Evolutionary conservation across 352 stramenopile genomes (phyloP), one percentile per base, ranked within the genome.

Genomic region (Saprolegnia diclina): DNA sequence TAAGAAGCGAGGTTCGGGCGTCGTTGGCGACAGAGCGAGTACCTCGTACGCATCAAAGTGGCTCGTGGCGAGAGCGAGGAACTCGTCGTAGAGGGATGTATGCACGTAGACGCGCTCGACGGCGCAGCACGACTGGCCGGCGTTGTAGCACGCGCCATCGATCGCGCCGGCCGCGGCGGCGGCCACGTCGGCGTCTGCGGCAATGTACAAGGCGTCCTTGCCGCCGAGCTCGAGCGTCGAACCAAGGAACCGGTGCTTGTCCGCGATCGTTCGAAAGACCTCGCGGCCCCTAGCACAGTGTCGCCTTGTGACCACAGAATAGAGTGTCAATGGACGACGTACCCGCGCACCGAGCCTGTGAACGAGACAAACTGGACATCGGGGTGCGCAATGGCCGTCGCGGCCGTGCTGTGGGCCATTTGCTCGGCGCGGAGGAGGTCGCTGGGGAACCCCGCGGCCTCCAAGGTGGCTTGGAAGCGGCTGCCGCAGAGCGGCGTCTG

Each of bases 81-180:
- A 95, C 64, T 77, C 66, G 70, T 95, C 81, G 73, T 92, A 92
- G 65, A 91, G 83, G 53, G 72, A 74, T 56, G 87, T 80, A 65
- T 95, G 85, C 40, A 95, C 87, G 67, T 92, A 95, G 64, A 92
- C 88, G 48, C 87, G 78, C 74, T 95, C 87, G 54, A 91, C 77
- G 62, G 77, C 83, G 65, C 85, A 92, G 76, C 87, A 94, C 38
- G 83, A 92, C 76, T 95, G 87, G 21, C 87, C 87, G 4, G 85
- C 81, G 71, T 94, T 94, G 74, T 90, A 94, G 74, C 87, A 89
- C 62, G 80, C 85, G 37, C 85, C 84, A 64, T 93, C 87, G 21
- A 91, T 80, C n/a, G 92, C 72, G 21, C 79, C 76, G 40, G 89
- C 84, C 4, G 81, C 87, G 13, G 85, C 85, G 7, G 79, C 72